A percentile compares a stretch with the other conserved stretches of the same genome.
Evolutionary conservation across 805 yeast species (phyloP).

Genomic region (Zygoascus flipseniorum): DNA sequence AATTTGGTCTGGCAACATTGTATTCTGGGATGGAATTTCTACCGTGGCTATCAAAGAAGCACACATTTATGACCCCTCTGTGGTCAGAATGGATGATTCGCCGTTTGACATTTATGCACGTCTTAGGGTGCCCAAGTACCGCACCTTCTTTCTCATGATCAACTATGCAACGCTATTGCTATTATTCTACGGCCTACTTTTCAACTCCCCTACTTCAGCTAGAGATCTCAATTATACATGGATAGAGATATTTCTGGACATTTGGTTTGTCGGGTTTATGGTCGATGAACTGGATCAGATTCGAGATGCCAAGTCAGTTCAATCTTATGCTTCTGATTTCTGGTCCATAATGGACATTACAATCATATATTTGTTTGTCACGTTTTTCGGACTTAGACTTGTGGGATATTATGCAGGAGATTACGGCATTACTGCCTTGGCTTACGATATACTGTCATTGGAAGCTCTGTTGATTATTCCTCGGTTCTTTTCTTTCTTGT

Average conservation of each 20-base stretch:
- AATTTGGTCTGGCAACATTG: conserved; percentile 28
- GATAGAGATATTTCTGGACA: conserved; percentile 42
- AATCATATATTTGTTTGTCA: conserved; percentile 16
- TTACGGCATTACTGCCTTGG: conserved; percentile 13
- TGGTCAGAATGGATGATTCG: background rate
- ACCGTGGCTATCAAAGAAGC: conserved; percentile 20
- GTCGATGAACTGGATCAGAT: conserved; percentile 73
- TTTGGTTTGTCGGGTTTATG: conserved; percentile 87
- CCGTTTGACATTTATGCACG: conserved; percentile 21
- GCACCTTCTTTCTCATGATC: conserved; percentile 22
- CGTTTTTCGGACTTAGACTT: conserved; percentile 17
- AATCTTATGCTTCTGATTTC: conserved; percentile 22
- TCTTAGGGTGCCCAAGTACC: conserved; percentile 27
- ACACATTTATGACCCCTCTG: conserved; percentile 12
- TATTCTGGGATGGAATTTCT: conserved; percentile 27
- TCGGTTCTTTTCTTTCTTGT: conserved; percentile 23
- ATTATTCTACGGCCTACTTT: conserved; percentile 22
- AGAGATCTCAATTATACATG: conserved; percentile 6
- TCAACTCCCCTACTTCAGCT: conserved; percentile 4
- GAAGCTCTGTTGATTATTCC: conserved; percentile 27
- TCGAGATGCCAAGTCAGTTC: conserved; percentile 23
- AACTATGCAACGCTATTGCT: conserved; percentile 23
- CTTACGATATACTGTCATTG: conserved; percentile 25
- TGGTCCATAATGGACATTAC: conserved; percentile 26
- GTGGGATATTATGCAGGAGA: conserved; percentile 11